Base-by-base conservation (phyloP, 1,139 yeast genomes). In the Saccharomyces hybrid region DNA sequence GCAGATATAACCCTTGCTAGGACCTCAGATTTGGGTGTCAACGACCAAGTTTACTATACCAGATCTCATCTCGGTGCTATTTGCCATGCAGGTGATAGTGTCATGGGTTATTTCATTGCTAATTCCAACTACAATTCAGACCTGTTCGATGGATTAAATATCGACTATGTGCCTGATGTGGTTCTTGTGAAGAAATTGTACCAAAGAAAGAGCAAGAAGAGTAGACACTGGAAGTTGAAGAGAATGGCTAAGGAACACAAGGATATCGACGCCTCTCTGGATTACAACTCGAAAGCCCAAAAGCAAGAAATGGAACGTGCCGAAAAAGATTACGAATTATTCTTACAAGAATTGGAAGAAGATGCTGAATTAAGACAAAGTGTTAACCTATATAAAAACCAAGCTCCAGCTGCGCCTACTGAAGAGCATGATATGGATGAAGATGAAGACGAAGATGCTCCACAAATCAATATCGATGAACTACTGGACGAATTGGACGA, bases 241-340 rank as follows among this genome's bases (percentile, higher is more conserved):
- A 87, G 98, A 79, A 90, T 93, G 97, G 98, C 98, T 49, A 86
- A 79, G 70, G 98, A 93, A 74, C 96, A 91, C 73, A 82, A 82
- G 64, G 96, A 88, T 65, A 83, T 87, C 60, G 90, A 86, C 54
- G 96, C 95, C 54, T 78, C 81, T 62, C 84, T 81, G 60, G 89
- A 84, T 64, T 70, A 69, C 60, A 73, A 71, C 56, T 80, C 88
- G 4, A 83, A 89, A 76, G 85, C 82, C 65, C 91, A 91, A 57
- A 86, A 82, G 75, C 93, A 86, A 72, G 97, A 90, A 61, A 85
- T 83, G 67, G 98, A 89, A 70, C 81, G 88, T 67, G 96, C 95
- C 3, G 98, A 93, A 74, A 85, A 83, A 72, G 99, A 93, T 73
- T 93, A 91, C 74, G 99, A 93, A 74, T 71, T 86, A 65, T 93